Conservation (phyloP, 768 basidiomycete species). For the Chalciporus sphaerocephalus region DNA sequence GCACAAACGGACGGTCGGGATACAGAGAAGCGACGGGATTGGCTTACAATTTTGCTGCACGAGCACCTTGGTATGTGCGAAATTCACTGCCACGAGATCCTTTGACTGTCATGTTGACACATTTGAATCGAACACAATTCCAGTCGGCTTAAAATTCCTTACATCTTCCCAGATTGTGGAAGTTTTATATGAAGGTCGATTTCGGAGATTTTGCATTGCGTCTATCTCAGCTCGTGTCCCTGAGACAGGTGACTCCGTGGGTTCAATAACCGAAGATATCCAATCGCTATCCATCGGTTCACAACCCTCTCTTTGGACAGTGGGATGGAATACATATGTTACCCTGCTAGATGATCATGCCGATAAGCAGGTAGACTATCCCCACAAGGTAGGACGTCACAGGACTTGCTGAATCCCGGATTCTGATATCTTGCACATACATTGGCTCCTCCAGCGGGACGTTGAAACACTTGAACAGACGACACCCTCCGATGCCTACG, state of each 20-base stretch:
- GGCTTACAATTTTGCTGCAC: conserved; percentile 62
- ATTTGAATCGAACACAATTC: conserved; percentile 4
- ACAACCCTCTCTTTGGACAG: conserved; percentile 49
- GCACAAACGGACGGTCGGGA: conserved; percentile 15
- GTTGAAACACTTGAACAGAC: conserved; percentile 45
- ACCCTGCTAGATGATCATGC: conserved; percentile 33
- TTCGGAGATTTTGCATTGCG: conserved; percentile 53
- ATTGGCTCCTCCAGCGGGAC: conserved; percentile 34
- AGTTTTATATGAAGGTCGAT: conserved; percentile 57
- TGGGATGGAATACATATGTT: conserved; percentile 66
- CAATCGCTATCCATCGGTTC: conserved; percentile 42
- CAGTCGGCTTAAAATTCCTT: conserved; percentile 73
- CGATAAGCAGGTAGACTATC: conserved; percentile 23
- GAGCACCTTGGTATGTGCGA: conserved; percentile 59
- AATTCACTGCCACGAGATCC: background rate
- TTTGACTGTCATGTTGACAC: conserved; percentile 4
- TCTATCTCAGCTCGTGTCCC: conserved; percentile 37
- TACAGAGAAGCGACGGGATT: conserved; percentile 47
- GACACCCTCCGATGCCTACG: conserved; percentile 57
- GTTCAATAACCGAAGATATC: conserved; percentile 40
- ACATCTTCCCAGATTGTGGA: conserved; percentile 57
- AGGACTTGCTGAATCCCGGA: conserved; percentile 5
- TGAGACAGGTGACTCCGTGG: conserved; percentile 16
- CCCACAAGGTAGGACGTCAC: conserved; percentile 32
- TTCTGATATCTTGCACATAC: conserved; percentile 15